Evolutionary conservation across 192 early-diverging fungal genomes (phyloP).

Genomic region (Haplosporangium gracile): DNA sequence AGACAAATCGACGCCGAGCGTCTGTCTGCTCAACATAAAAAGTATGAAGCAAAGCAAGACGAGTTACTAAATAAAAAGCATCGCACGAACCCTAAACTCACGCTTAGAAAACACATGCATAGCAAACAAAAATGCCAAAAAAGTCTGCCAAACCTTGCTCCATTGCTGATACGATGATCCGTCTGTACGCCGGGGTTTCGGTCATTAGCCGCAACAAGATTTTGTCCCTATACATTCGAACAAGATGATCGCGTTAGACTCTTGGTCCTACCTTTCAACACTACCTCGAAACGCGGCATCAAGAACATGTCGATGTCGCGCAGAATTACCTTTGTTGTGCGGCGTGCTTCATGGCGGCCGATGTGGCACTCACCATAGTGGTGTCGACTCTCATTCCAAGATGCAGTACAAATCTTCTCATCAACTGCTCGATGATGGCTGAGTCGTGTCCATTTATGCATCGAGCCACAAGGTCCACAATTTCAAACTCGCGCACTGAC

Average conservation of each 20-base stretch:
- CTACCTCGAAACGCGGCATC: neutral
- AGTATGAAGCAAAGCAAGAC: neutral
- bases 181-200: conserved; percentile 40
- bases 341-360: conserved; percentile 30
- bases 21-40: conserved; percentile 1
- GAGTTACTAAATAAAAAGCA: neutral
- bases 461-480: conserved; percentile 25
- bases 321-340: conserved; percentile 43
- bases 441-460: conserved; percentile 33
- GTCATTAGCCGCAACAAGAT: conserved; percentile 34
- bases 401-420: conserved; percentile 28
- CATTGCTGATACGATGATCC: conserved; percentile 38
- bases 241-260: neutral
- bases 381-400: conserved; percentile 47
- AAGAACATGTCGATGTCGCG: neutral
- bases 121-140: neutral
- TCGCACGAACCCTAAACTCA: neutral
- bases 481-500: conserved; percentile 20
- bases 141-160: conserved; percentile 16
- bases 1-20: conserved; percentile 26
- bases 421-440: conserved; percentile 28
- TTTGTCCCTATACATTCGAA: conserved; percentile 26
- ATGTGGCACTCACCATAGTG: conserved; percentile 34
- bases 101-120: neutral
- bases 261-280: neutral